Evolutionary conservation across 2,329 filamentous ascomycete species (phyloP), one percentile per base, ranked within the genome.

Genomic region (Coniochaeta hoffmannii): DNA sequence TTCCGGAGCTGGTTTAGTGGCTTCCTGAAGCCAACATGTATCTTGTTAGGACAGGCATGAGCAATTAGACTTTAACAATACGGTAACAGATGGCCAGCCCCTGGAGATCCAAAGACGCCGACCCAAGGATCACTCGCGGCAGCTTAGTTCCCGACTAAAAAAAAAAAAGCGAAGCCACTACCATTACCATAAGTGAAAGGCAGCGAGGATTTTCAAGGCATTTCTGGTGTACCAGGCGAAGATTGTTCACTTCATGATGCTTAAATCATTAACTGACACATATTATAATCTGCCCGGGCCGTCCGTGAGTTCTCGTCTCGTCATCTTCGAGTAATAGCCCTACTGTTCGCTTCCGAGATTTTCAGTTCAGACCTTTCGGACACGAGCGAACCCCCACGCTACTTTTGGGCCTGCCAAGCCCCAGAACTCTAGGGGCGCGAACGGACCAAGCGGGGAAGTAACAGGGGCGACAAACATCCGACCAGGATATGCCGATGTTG

Each of bases 341-440:
- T 12, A 3, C 36, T 3, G n/a, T 41, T 41, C 36, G 41, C 41
- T 12, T 34, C 22, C 26, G 28, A 50, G 15, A 50, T 50, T 50
- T 50, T 19, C 28, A 31, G 28, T 34, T 50, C 49, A 50, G 49
- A 50, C 32, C 49, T 34, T 22, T 3, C 49, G 17, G 28, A 2
- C 32, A 12, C 31, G 15, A n/a, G n/a, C n/a, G n/a, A n/a, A 50
- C 49, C 49, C 49, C 49, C 49, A 50, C 49, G 30, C 49, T 50
- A 50, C 15, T 32, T 50, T 34, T 15, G 26, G 49, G 49, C 14
- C 36, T 22, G 49, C 46, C 46, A 31, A 31, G 26, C 46, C 19
- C 49, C 41, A 15, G 28, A 32, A 50, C 10, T 3, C 19, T 22
- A 28, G 3, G 11, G 28, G 4, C 10, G 28, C 49, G 41, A 46